phyloP scores from a whole-genome alignment of 805 yeast genomes.

The Candida odintsovae region DNA sequence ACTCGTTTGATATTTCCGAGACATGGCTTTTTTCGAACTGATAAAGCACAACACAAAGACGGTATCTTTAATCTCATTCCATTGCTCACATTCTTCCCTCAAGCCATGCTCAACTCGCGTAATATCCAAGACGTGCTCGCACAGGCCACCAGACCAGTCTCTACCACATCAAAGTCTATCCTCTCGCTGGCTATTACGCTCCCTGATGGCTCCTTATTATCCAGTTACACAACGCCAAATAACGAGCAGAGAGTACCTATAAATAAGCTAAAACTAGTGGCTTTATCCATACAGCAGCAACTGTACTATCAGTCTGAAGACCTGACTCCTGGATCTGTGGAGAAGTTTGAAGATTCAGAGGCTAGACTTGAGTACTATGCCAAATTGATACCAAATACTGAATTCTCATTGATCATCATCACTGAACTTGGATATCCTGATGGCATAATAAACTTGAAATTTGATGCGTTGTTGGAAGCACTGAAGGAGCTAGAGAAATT shows the following conservation, averaged over 20 bases:
- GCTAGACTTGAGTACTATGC: slow-evolving; percentile 7
- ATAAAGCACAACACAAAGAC: background rate
- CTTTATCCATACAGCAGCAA: slow-evolving; percentile 2
- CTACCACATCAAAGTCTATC: slow-evolving; percentile 3
- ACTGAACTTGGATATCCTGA: slow-evolving; percentile 21
- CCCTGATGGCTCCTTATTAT: slow-evolving; percentile 8
- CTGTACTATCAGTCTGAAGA: background rate
- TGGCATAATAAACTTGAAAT: slow-evolving; percentile 17
- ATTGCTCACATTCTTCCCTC: background rate
- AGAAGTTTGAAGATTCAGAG: slow-evolving; percentile 6
- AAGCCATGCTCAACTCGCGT: slow-evolving; percentile 3
- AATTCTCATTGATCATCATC: slow-evolving; percentile 15
- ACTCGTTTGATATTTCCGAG: background rate
- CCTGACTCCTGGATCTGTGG: background rate
- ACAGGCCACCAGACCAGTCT: slow-evolving; percentile 3
- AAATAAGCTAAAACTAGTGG: slow-evolving; percentile 2
- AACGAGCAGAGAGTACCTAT: background rate
- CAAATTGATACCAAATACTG: slow-evolving; percentile 11
- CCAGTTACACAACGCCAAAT: slow-evolving; percentile 1
- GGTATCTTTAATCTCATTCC: background rate
- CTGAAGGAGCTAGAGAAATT: slow-evolving; percentile 18
- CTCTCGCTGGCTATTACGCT: slow-evolving; percentile 4
- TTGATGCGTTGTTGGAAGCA: slow-evolving; percentile 8
- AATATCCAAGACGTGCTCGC: slow-evolving; percentile 5
- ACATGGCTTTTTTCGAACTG: background rate